phyloP scores from a whole-genome alignment of 768 basidiomycete species.

The Naematelia encephala region DNA sequence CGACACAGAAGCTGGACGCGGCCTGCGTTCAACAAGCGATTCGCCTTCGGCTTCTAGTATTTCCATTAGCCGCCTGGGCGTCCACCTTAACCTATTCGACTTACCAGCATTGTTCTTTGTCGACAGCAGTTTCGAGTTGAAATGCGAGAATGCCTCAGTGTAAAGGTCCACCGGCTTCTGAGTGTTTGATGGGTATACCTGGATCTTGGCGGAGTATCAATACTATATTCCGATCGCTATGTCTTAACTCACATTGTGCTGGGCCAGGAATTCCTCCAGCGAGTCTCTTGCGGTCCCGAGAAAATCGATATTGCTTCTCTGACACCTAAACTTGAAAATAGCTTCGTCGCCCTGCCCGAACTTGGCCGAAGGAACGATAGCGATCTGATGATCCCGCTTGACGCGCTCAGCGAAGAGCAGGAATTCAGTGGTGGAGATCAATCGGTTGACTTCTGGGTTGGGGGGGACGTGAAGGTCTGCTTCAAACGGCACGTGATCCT shows the following conservation, averaged over 20 bases:
- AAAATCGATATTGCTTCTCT: constrained; percentile 91
- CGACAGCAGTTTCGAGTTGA: constrained; percentile 88
- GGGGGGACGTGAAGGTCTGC: constrained; percentile 90
- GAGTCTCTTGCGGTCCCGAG: constrained; percentile 83
- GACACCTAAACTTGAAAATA: constrained; percentile 93
- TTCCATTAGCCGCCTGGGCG: constrained; percentile 9
- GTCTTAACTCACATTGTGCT: constrained; percentile 65
- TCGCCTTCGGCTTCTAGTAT: constrained; percentile 69
- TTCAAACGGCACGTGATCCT: constrained; percentile 97
- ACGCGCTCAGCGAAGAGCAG: constrained; percentile 78
- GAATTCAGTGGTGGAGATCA: constrained; percentile 79
- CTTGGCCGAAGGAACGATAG: constrained; percentile 78
- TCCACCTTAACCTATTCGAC: constrained; percentile 14
- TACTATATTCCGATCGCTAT: constrained; percentile 51
- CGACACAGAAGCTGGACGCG: constrained; percentile 74
- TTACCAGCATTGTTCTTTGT: constrained; percentile 61
- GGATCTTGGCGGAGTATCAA: constrained; percentile 17
- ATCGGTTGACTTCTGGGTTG: constrained; percentile 68
- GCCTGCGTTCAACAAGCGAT: constrained; percentile 62
- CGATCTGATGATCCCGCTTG: constrained; percentile 90
- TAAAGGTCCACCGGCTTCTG: constrained; percentile 89
- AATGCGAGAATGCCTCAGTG: constrained; percentile 92
- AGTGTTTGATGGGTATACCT: constrained; percentile 33
- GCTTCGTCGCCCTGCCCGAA: constrained; percentile 67
- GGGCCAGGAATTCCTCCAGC: constrained; percentile 83